These are phyloP conservation scores for Fusarium mangiferae DNA, from an alignment of 2,329 filamentous ascomycete genomes.

Conservation along the genomic window DNA sequence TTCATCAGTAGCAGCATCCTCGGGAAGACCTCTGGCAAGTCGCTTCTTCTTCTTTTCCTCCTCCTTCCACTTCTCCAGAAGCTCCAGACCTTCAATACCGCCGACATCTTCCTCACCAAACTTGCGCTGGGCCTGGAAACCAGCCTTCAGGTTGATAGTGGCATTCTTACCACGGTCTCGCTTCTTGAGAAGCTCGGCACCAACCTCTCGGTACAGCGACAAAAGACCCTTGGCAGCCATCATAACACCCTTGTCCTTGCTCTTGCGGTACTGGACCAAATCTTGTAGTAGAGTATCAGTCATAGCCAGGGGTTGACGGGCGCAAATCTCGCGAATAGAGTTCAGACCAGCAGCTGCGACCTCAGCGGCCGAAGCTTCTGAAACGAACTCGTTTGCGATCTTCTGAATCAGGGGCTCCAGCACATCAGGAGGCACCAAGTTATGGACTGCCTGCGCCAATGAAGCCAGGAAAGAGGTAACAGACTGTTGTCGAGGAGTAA, in stretches of 20 bases:
- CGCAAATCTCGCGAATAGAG: conserved; percentile 93
- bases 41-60: conserved; percentile 83
- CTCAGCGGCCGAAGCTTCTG: conserved; percentile 89
- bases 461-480: conserved; percentile 95
- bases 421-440: conserved; percentile 89
- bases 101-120: conserved; percentile 86
- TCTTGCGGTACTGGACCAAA: conserved; percentile 93
- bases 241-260: conserved; percentile 98
- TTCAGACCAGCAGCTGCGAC: conserved; percentile 93
- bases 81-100: conserved; percentile 89
- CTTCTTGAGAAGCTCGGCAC: conserved; percentile 87
- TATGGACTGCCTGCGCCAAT: conserved; percentile 90
- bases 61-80: conserved; percentile 93
- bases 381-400: conserved; percentile 98
- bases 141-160: conserved; percentile 80
- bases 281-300: conserved; percentile 95
- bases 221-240: conserved; percentile 96
- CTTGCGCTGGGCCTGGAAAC: conserved; percentile 78
- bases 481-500: conserved; percentile 86
- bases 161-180: conserved; percentile 92
- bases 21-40: conserved; percentile 73
- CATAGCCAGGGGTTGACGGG: conserved; percentile 94
- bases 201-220: conserved; percentile 90
- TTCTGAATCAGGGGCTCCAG: conserved; percentile 92
- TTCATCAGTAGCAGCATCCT: conserved; percentile 69